These are phyloP conservation scores for Fusarium fracticaudum DNA, from an alignment of 2,329 filamentous ascomycete species.

Conservation along the genomic window DNA sequence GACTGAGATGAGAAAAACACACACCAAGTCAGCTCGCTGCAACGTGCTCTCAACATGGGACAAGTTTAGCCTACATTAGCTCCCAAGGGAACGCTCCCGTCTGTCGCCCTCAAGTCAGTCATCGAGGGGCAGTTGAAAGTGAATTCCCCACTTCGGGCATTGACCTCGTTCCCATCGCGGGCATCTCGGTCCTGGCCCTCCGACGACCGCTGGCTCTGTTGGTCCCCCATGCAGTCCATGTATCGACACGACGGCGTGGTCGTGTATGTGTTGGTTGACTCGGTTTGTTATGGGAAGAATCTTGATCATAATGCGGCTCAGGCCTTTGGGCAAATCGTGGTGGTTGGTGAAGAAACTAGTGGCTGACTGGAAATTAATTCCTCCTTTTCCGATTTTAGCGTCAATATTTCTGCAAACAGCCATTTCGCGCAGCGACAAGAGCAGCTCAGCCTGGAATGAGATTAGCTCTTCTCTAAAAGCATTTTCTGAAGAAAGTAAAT, in stretches of 20 bases:
- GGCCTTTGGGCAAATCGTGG: background rate
- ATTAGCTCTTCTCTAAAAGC: background rate
- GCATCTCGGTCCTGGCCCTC: background rate
- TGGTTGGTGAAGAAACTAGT: background rate
- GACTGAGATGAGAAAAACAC: background rate
- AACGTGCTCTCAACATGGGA: background rate
- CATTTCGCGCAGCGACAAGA: background rate
- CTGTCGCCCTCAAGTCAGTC: background rate
- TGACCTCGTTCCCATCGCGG: background rate
- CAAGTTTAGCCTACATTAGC: background rate
- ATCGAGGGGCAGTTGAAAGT: background rate
- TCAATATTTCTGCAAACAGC: background rate
- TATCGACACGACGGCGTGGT: background rate
- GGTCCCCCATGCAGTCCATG: background rate
- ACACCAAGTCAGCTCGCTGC: background rate
- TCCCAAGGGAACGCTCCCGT: background rate
- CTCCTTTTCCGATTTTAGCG: background rate
- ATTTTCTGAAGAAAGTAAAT: background rate
- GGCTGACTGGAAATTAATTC: slow-evolving; percentile 3
- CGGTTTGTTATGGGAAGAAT: background rate
- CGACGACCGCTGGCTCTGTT: background rate
- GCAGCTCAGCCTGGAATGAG: background rate
- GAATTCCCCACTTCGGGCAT: background rate
- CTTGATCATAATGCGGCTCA: background rate
- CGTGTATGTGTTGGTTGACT: background rate